Evolutionary conservation across 306 rosid genomes (phyloP), one percentile per base, ranked within the genome.

Genomic region (Abrus pulchellus): DNA sequence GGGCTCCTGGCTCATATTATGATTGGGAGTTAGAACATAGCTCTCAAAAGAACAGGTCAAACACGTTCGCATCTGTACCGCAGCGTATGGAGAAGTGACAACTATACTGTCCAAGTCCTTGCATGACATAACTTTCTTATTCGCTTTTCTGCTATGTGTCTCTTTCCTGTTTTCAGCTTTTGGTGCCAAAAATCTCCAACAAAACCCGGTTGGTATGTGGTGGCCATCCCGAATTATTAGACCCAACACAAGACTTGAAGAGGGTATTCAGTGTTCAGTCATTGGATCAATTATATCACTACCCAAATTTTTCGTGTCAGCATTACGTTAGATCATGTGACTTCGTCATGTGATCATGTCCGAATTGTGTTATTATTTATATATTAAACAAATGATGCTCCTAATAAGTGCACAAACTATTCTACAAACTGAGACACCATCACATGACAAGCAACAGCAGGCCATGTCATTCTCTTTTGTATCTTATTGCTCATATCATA

Each of bases 371-470:
- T 12, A 7, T 56, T 57, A 54, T 0, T 45, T 55, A 33, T 45
- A 70, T 38, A 72, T 41, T 48, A 9, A 20, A 45, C 20, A 40
- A 65, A 52, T 20, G 67, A 50, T 71, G 62, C 47, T 52, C 60
- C 59, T 11, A n/a, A 45, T 68, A 68, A 76, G 14, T 61, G 71
- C 79, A 59, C 20, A 20, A 71, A 80, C 38, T 40, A 75, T 20
- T 52, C 41, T 74, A 27, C 77, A 45, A 56, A 14, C 3, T 40
- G 62, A 72, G 79, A 80, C 83, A 78, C 33, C 54, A 63, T 85
- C 87, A 80, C 82, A 81, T 56, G 83, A 69, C 78, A 59, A 54
- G 74, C 80, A 80, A 68, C 67, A n/a, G 10, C 40, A 69, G 53
- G 53, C 53, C 75, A 12, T 56, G 74, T 74, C 61, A 65, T 50